Base-by-base conservation (phyloP, 1,284 basidiomycete genomes). In the Trichosporon faecale region DNA sequence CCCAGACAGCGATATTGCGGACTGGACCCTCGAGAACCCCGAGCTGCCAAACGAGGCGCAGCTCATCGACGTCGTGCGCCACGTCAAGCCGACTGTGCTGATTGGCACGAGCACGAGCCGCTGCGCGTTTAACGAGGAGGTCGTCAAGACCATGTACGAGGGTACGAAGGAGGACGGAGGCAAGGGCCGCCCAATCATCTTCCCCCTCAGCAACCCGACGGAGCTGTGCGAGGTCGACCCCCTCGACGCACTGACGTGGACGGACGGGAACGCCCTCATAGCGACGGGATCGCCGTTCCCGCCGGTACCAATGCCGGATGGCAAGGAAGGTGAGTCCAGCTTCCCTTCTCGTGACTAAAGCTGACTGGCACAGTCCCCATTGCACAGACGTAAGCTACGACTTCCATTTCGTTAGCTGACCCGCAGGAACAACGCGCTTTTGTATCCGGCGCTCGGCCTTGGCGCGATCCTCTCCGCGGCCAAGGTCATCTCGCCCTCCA, bases 271-370 rank as follows among this genome's bases (percentile, higher is more conserved):
- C 77, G 92, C 91, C 18, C 83, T 94, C 46, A 83, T 94, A 65
- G 91, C 91, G 0, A 93, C 91, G 7, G 92, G 92, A 14, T 91
- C 90, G 74, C 92, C 92, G 0, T 95, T 94, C 85, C 88, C 87
- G 5, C 89, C 88, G 14, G 89, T 89, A n/a, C 89, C 88, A 81
- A 87, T 87, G 83, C 87, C 89, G 1, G 86, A 86, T 72, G 89
- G 89, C 37, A 77, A 77, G 64, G 55, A 73, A 44, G 80, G 78
- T 79, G 46, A 68, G 78, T 75, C 3, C 3, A 37, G 9, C 49
- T 27, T 23, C 12, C 55, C 16, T 8, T 3, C 16, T 23, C 8
- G 14, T 31, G 16, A 3, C 7, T 12, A 12, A n/a, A n/a, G 57
- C 57, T 61, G 16, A 61, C 57, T 5, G 8, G 2, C 14, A 21